Evolutionary conservation across 2,329 filamentous ascomycete species (phyloP).

Genomic region (Nannizziopsis arthrosporioides): DNA sequence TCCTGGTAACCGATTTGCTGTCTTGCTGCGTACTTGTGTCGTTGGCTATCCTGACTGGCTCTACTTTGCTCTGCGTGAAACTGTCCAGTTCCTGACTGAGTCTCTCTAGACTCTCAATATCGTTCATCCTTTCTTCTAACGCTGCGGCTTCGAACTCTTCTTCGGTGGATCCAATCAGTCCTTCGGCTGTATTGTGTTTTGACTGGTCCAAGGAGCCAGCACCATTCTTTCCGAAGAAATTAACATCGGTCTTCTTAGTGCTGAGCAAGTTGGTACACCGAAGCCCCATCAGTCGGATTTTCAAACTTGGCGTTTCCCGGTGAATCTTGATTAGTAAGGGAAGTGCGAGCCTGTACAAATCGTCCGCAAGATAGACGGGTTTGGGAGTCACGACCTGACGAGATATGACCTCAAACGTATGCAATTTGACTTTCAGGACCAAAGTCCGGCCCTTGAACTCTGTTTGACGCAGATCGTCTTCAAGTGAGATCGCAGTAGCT

Average conservation of each 20-base stretch:
- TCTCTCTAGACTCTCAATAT: constrained; percentile 49
- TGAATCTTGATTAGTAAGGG: constrained; percentile 77
- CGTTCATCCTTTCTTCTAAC: constrained; percentile 47
- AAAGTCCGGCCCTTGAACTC: constrained; percentile 84
- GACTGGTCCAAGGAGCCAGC: constrained; percentile 42
- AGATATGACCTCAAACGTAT: constrained; percentile 85
- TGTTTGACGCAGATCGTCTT: constrained; percentile 68
- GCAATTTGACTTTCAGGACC: constrained; percentile 82
- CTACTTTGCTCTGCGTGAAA: neutral
- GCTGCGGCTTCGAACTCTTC: constrained; percentile 33
- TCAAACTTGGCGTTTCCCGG: constrained; percentile 69
- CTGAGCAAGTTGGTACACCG: constrained; percentile 78
- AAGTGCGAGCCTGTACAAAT: constrained; percentile 68
- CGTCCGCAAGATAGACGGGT: constrained; percentile 60
- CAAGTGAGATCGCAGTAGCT: constrained; percentile 71
- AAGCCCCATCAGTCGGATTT: constrained; percentile 73
- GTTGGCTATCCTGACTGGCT: neutral
- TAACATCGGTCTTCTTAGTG: constrained; percentile 66
- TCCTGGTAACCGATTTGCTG: neutral
- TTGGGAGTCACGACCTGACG: constrained; percentile 65
- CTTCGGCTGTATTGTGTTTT: neutral
- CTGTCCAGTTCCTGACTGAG: constrained; percentile 45
- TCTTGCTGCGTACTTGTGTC: neutral
- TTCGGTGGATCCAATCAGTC: constrained; percentile 6
- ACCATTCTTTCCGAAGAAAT: constrained; percentile 63